phyloP scores from a whole-genome alignment of 1,139 yeast species.

The Yamadazyma mexicana region DNA sequence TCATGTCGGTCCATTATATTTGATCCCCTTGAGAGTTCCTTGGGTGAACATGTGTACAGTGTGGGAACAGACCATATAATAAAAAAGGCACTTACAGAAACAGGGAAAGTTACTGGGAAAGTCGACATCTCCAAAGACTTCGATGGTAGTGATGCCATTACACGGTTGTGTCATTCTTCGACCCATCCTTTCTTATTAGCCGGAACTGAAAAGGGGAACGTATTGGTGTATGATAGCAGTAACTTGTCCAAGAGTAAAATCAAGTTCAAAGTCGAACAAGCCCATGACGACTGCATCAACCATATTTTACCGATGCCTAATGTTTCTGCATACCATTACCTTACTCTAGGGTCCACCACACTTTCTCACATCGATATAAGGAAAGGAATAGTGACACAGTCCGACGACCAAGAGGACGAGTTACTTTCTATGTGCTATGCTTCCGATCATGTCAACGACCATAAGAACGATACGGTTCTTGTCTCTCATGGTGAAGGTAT shows the following conservation, averaged over 20 bases:
- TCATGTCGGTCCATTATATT: slow-evolving; percentile 77
- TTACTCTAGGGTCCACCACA: slow-evolving; percentile 82
- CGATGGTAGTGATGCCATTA: slow-evolving; percentile 40
- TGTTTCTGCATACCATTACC: slow-evolving; percentile 75
- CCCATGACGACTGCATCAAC: slow-evolving; percentile 78
- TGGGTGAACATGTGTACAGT: slow-evolving; percentile 60
- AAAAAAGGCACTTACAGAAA: slow-evolving; percentile 69
- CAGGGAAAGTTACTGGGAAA: slow-evolving; percentile 76
- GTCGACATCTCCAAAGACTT: slow-evolving; percentile 28
- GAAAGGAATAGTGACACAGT: slow-evolving; percentile 60
- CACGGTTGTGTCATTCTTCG: slow-evolving; percentile 62
- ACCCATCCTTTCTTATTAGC: slow-evolving; percentile 66
- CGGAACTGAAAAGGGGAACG: slow-evolving; percentile 79
- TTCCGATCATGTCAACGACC: slow-evolving; percentile 45
- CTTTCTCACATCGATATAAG: slow-evolving; percentile 78
- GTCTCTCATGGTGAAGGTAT: slow-evolving; percentile 91
- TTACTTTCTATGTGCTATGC: slow-evolving; percentile 71
- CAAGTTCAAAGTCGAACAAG: slow-evolving; percentile 45
- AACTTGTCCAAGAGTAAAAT: slow-evolving; percentile 36
- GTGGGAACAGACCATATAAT: slow-evolving; percentile 80
- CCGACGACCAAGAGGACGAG: slow-evolving; percentile 94
- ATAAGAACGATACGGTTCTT: slow-evolving; percentile 59
- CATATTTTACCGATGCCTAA: slow-evolving; percentile 68
- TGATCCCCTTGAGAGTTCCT: slow-evolving; percentile 47
- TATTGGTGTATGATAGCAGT: slow-evolving; percentile 61